A percentile compares a stretch with the other conserved stretches of the same genome.
phyloP scores from a whole-genome alignment of 2,329 filamentous ascomycete species.

The Claviceps monticola region DNA sequence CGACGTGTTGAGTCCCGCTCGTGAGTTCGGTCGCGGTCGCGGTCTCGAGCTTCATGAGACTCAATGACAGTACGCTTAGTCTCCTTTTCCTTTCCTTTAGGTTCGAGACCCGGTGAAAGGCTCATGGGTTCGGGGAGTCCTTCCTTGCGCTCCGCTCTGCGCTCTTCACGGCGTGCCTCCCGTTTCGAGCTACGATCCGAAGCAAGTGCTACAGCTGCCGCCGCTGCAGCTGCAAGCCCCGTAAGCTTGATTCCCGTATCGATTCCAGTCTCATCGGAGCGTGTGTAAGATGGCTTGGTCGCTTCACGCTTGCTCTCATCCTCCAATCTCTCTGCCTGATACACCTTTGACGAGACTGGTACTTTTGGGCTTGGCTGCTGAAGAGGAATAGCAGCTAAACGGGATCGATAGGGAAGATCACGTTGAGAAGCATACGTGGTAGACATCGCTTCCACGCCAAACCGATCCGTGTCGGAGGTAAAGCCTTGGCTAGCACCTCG shows the following conservation, averaged over 20 bases:
- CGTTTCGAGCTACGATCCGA: slow-evolving; percentile 12
- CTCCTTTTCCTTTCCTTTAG: not conserved
- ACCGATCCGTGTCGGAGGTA: slow-evolving; percentile 48
- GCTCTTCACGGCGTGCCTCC: slow-evolving; percentile 10
- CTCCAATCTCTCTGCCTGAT: slow-evolving; percentile 35
- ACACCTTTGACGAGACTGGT: slow-evolving; percentile 57
- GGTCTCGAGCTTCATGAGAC: slow-evolving; percentile 3
- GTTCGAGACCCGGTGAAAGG: not conserved
- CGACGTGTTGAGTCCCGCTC: slow-evolving; percentile 12
- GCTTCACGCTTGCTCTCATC: slow-evolving; percentile 22
- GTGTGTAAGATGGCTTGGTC: slow-evolving; percentile 14
- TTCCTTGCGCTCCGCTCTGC: slow-evolving; percentile 11
- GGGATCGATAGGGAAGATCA: slow-evolving; percentile 26
- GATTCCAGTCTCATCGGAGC: slow-evolving; percentile 25
- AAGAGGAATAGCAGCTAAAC: slow-evolving; percentile 52
- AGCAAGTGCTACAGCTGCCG: slow-evolving; percentile 26
- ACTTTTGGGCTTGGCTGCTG: slow-evolving; percentile 72
- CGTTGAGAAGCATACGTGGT: slow-evolving; percentile 27
- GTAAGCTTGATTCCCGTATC: slow-evolving; percentile 30
- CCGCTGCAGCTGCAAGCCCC: slow-evolving; percentile 33
- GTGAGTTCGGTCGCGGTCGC: slow-evolving; percentile 11
- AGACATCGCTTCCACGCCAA: slow-evolving; percentile 42
- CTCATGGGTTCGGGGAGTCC: slow-evolving; percentile 7
- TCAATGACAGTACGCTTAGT: slow-evolving; percentile 7
- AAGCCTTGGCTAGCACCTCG: slow-evolving; percentile 54